Conservation (phyloP, 768 basidiomycete species). For the Pulveroboletus frians region DNA sequence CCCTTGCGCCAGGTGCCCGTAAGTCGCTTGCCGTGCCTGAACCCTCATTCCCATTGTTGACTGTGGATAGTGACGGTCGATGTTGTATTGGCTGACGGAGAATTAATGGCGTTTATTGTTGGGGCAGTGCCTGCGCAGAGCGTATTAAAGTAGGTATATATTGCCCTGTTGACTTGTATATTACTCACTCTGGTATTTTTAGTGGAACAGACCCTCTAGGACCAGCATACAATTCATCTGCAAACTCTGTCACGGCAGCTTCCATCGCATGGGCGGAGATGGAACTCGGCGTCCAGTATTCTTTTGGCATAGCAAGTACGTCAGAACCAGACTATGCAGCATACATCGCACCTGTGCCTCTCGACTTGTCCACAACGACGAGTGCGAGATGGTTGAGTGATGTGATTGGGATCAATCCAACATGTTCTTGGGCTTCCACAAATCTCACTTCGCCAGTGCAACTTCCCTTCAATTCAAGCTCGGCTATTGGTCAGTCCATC, state of each 20-base stretch:
- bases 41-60: neutral
- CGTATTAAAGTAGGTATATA: conserved; percentile 21
- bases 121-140: conserved; percentile 20
- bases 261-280: conserved; percentile 23
- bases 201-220: neutral
- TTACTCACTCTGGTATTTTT: neutral
- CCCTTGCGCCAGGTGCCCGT: conserved; percentile 25
- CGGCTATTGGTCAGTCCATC: neutral
- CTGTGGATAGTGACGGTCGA: conserved; percentile 15
- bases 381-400: conserved; percentile 27
- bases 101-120: conserved; percentile 20
- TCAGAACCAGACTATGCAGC: conserved; percentile 15
- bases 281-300: conserved; percentile 23
- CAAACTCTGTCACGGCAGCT: conserved; percentile 15
- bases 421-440: conserved; percentile 26
- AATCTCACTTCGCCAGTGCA: conserved; percentile 18
- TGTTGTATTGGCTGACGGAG: conserved; percentile 20
- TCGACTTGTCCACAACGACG: conserved; percentile 13
- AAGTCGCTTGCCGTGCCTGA: conserved; percentile 1
- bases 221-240: conserved; percentile 2
- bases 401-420: conserved; percentile 24
- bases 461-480: conserved; percentile 8
- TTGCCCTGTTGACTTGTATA: neutral
- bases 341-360: conserved; percentile 19
- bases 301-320: conserved; percentile 11